Base-by-base conservation (phyloP, 306 rosid species). In the Glycine latifolia region DNA sequence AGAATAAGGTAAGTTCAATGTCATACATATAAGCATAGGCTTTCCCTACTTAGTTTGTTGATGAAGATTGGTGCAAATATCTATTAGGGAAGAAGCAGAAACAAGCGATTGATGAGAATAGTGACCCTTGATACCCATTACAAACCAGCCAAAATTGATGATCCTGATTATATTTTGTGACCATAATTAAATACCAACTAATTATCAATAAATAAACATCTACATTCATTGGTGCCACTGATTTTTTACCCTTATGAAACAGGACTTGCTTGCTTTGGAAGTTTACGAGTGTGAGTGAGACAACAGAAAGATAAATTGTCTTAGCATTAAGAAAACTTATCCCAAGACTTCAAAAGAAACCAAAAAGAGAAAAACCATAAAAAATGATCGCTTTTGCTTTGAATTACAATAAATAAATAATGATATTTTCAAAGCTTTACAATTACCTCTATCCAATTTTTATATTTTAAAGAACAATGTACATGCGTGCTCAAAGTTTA, bases 31-130 rank as follows among this genome's bases (percentile, higher is more conserved):
- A 20, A 20, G 20, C 31, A 26, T 26, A 26, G 49, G 54, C 17
- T 72, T 73, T 62, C 15, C 8, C 1, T 26, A 26, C 31, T 14
- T 75, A 44, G 33, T 56, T 60, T 60, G 31, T 55, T 10, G 4
- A 20, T 33, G 10, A 15, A 67, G 20, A 16, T 52, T 43, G 59
- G 71, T 41, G 62, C 52, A 52, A 46, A 35, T 54, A 59, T 65
- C 1, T 73, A 71, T 35, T 39, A 65, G 11, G 60, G 39, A 35
- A 47, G 20, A 56, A 74, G n/a, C 6, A 39, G 9, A 59, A 20
- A 10, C 7, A 2, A 76, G 26, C 60, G 69, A 75, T 80, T 39
- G 75, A 73, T 75, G n/a, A 68, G 82, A 43, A 84, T 26, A 26
- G 6, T 6, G 77, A 67, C 49, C 39, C 33, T 16, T 17, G 75